A percentile compares a stretch with the other conserved stretches of the same genome.
These are phyloP conservation scores for Phoma herbarum DNA, from an alignment of 2,329 filamentous ascomycete genomes.

Conservation along the genomic window DNA sequence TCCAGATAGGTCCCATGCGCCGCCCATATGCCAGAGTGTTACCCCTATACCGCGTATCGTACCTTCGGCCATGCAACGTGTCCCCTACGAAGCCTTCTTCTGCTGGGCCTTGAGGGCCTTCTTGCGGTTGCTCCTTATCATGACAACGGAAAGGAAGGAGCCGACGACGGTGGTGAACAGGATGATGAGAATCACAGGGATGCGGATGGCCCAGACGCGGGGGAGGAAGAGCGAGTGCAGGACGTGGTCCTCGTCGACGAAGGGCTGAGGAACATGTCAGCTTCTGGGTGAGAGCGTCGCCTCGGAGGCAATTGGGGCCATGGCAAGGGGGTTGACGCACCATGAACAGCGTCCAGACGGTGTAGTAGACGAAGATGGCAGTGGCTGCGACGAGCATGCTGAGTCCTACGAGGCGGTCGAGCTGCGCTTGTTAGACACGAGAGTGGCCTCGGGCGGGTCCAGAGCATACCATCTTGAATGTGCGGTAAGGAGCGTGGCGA, in stretches of 20 bases:
- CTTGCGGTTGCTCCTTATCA: constrained; percentile 99
- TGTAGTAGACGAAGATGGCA: constrained; percentile 88
- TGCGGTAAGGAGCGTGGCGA: constrained; percentile 20
- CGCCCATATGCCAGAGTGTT: constrained; percentile 21
- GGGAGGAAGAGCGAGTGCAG: constrained; percentile 96
- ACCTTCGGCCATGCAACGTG: constrained; percentile 13
- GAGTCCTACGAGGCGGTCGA: constrained; percentile 85
- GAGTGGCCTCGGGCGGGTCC: background rate
- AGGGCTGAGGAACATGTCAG: constrained; percentile 72
- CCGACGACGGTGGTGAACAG: constrained; percentile 93
- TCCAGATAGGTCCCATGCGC: constrained; percentile 9
- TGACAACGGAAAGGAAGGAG: constrained; percentile 93
- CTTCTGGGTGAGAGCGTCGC: background rate
- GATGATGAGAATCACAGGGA: constrained; percentile 95
- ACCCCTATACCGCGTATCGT: constrained; percentile 9
- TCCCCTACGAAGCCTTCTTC: constrained; percentile 74
- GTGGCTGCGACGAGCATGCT: constrained; percentile 79
- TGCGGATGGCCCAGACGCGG: constrained; percentile 97
- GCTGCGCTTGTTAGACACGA: constrained; percentile 61
- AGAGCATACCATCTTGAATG: constrained; percentile 19
- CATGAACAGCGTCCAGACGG: constrained; percentile 97
- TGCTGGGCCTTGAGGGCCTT: constrained; percentile 93
- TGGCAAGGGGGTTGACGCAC: constrained; percentile 58
- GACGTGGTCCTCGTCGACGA: constrained; percentile 93
- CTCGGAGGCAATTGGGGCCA: background rate